phyloP scores from a whole-genome alignment of 2,329 filamentous ascomycete genomes.

The Pseudogymnoascus sp. region DNA sequence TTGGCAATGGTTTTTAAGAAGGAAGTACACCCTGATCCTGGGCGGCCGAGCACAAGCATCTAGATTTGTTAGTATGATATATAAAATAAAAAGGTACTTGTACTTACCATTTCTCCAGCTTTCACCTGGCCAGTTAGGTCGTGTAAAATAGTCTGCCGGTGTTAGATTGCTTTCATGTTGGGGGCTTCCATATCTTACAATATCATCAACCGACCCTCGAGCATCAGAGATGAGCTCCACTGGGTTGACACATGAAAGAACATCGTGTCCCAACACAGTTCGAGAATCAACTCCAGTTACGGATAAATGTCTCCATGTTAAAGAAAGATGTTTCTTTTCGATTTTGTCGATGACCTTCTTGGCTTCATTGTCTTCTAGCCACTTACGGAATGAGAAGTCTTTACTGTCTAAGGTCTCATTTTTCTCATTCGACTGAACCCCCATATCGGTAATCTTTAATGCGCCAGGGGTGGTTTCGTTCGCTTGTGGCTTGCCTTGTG shows the following conservation, averaged over 20 bases:
- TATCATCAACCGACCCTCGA: background rate
- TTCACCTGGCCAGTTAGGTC: conserved; percentile 11
- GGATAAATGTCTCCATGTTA: conserved; percentile 9
- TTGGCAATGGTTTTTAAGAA: conserved; percentile 65
- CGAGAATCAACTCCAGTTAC: conserved; percentile 11
- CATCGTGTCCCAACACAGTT: conserved; percentile 10
- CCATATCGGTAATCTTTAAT: background rate
- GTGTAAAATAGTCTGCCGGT: conserved; percentile 9
- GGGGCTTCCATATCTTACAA: background rate
- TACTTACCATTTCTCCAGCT: conserved; percentile 13
- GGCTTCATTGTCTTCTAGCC: conserved; percentile 10
- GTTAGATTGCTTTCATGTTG: background rate
- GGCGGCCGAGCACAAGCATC: conserved; percentile 63
- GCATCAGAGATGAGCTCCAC: conserved; percentile 6
- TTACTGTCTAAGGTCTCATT: background rate
- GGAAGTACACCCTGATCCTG: conserved; percentile 64
- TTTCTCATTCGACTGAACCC: background rate
- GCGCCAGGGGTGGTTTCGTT: background rate
- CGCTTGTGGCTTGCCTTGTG: background rate
- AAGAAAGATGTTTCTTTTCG: conserved; percentile 10
- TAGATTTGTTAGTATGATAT: conserved; percentile 52
- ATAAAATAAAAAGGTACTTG: conserved; percentile 40
- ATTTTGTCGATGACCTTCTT: background rate
- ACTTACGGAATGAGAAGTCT: background rate
- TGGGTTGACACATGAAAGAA: conserved; percentile 11